Base-by-base conservation (phyloP, 202 grass and related monocot genomes). In the Digitaria exilis region DNA sequence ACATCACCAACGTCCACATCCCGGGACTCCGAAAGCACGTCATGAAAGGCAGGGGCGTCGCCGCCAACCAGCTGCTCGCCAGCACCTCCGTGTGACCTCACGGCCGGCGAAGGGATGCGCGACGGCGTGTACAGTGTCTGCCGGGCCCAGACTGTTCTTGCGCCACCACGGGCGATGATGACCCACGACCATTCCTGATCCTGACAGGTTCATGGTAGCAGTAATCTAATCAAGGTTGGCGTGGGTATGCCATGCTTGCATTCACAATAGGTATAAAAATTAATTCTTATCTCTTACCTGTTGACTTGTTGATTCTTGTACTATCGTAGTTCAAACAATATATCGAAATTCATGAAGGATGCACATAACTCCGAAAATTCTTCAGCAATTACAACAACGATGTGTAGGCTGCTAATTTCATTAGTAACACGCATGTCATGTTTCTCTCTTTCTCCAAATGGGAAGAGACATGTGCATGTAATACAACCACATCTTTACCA, bases 1-100 rank as follows among this genome's bases (percentile, higher is more conserved):
- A 98, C 89, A 90, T 98, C 74, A 84, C 89, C 44, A 90, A 90
- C 55, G 92, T 98, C 5, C 96, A 95, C 88, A 89, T 98, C 84
- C 96, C 96, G 12, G 96, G 92, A 22, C 85, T 98, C 45, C 80
- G 89, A 58, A 98, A 92, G 83, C 87, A 95, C 83, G 92, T 95
- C 85, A 92, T 93, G 89, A 98, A 89, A 65, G 96, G 91, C 68
- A 95, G 92, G 80, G 92, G 88, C 26, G 73, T 78, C 71, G 55
- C 76, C 62, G n/a, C 80, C 48, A 15, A 83, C 28, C 65, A 86
- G 54, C 22, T 92, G 62, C 72, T 84, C 44, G 66, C 84, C 19
- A 69, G 61, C 52, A 76, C 82, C 66, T 56, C 74, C 63, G 18
- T 75, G 39, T 89, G 76, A 92, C 73, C 21, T n/a, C 13, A 17